Evolutionary conservation across 495 filamentous ascomycete genomes (phyloP), one percentile per base, ranked within the genome.

Genomic region (Lindgomyces ingoldianus): DNA sequence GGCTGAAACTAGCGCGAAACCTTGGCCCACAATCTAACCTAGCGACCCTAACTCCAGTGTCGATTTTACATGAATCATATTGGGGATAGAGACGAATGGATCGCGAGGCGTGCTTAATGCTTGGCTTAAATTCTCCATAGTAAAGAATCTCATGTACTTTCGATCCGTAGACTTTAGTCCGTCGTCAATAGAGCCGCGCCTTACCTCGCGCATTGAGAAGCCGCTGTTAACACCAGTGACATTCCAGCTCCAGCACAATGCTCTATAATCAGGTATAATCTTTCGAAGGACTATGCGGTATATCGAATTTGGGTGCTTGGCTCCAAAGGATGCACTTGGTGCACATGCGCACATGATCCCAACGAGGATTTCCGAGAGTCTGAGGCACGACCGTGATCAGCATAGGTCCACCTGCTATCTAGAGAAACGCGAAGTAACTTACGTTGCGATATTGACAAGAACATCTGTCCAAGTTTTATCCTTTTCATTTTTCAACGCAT

Each of bases 311-410:
- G 49, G 27, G 19, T 56, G 41, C 11, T 36, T 29, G 36, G 29
- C 3, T 4, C 30, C 39, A 10, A 46, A 12, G 24, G 55, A 19
- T 4, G 39, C 29, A 1, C 39, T 4, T 8, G 57, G 57, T 2
- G 26, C 26, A 11, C 44, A 60, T 3, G 46, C 57, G 46, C 44
- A 49, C n/a, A 60, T 51, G 3, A 60, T 41, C 22, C 57, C 57
- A 18, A 51, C 46, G 29, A 14, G 39, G 14, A 60, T 60, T 30
- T 60, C 57, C 27, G 25, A 60, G 3, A 50, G 57, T 26, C 45
- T 39, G 30, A 4, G 19, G 45, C 8, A n/a, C n/a, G n/a, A n/a
- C n/a, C 9, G 19, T 12, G 45, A 11, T 41, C 8, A 48, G 10
- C 45, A 21, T 9, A 12, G 9, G 9, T 9, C 11, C 10, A 22